Base-by-base conservation (phyloP, 371 early-diverging fungal species). In the Mucor piriformis region DNA sequence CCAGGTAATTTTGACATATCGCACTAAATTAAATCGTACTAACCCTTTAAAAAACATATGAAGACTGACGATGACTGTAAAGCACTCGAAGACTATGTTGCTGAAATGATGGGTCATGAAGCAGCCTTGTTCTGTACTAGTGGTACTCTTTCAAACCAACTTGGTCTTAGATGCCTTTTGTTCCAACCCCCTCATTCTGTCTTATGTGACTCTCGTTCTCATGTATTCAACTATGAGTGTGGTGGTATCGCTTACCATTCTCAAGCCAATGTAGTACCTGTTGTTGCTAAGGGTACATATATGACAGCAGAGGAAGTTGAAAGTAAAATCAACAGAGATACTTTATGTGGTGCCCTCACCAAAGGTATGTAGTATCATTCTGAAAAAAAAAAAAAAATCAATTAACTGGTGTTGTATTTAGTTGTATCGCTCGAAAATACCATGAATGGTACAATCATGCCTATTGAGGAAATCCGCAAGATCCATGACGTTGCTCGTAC, bases 371-470 rank as follows among this genome's bases (percentile, higher is more conserved):
- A 35, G 0, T n/a, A n/a, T n/a, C n/a, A n/a, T n/a, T 5, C 21
- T 21, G 46, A 46, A 46, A 10, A 24, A 2, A 5, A 52, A 20
- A 38, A 40, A 32, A 40, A 40, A 16, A 16, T 16, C 15, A 40
- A 40, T 7, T 40, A 15, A 16, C 2, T 16, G 16, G 16, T 37
- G 3, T 23, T 29, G 34, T 43, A 15, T 44, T 16, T 76, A 54
- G 77, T 95, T 6, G 71, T 95, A 13, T 83, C 88, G 11, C 69
- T 96, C 33, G 97, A 96, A 63, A 96, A 96, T 72, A 96, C 96
- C 2, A 65, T 95, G 33, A 81, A 88, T 57, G 95, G 96, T 10
- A 80, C 83, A 37, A 83, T 93, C 44, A 84, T 92, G 77, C 93
- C 93, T 1, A 43, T 91, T 7, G 85, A 86, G 40, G 92, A 92